Percentiles rank a stretch among this genome's conserved stretches.
Evolutionary conservation across 768 basidiomycete species (phyloP).

Genomic region (Panus rudis): DNA sequence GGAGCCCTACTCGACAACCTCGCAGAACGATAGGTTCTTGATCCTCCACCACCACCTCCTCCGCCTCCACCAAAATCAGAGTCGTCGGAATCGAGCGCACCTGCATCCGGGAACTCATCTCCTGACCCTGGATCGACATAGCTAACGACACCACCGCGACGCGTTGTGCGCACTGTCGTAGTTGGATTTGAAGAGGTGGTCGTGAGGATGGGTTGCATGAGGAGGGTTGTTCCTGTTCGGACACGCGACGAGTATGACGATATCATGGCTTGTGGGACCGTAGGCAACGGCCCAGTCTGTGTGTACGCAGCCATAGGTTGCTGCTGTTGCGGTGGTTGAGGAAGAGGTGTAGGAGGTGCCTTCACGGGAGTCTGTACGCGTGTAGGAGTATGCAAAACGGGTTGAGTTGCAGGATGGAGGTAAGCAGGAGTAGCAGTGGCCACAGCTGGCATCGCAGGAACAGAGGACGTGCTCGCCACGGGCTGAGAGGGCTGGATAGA

Average conservation of each 20-base stretch:
- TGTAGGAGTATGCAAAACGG: constrained; percentile 1
- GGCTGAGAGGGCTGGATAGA: constrained; percentile 22
- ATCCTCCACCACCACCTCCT: constrained; percentile 51
- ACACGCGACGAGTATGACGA: constrained; percentile 88
- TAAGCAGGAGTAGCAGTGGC: constrained; percentile 22
- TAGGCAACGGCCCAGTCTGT: constrained; percentile 37
- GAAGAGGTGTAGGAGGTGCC: constrained; percentile 40
- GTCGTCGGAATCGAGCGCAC: constrained; percentile 78
- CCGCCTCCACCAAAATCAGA: constrained; percentile 72
- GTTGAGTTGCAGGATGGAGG: constrained; percentile 18
- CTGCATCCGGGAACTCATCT: constrained; percentile 76
- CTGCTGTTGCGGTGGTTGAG: constrained; percentile 35
- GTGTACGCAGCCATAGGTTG: no score
- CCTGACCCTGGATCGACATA: constrained; percentile 83
- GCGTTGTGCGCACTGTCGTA: constrained; percentile 33
- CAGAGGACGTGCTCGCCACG: constrained; percentile 30
- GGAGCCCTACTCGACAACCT: constrained; percentile 21
- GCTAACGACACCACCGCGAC: constrained; percentile 71
- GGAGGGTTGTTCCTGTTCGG: constrained; percentile 80
- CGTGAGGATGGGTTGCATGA: constrained; percentile 79
- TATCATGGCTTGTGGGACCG: constrained; percentile 60
- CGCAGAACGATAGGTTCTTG: constrained; percentile 34
- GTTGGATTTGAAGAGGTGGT: constrained; percentile 26
- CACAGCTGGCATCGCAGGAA: constrained; percentile 27
- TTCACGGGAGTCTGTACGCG: constrained; percentile 4